Evolutionary conservation across 768 basidiomycete genomes (phyloP).

Genomic region (Peribolospora kevripleyi): DNA sequence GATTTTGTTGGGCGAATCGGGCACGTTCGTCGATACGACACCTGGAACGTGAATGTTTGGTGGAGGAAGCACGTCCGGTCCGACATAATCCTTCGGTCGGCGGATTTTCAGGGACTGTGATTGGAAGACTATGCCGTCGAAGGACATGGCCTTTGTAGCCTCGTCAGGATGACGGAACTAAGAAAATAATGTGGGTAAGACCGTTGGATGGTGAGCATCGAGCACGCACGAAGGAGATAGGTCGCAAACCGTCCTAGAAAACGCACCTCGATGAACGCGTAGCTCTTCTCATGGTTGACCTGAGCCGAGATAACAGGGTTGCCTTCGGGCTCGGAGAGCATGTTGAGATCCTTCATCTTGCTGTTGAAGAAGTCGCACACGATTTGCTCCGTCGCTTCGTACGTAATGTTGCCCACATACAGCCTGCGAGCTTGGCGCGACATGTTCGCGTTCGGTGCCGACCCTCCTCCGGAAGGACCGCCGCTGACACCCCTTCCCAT

Average conservation of each 20-base stretch:
- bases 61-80: constrained; percentile 34
- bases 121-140: constrained; percentile 89
- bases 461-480: constrained; percentile 25
- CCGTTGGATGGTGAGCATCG: neutral
- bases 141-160: constrained; percentile 85
- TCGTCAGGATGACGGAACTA: constrained; percentile 96
- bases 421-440: constrained; percentile 81
- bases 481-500: neutral
- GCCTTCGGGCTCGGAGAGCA: constrained; percentile 34
- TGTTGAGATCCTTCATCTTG: constrained; percentile 80
- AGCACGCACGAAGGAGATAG: neutral
- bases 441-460: constrained; percentile 48
- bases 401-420: constrained; percentile 90
- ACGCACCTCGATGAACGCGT: constrained; percentile 86
- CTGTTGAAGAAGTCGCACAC: constrained; percentile 81
- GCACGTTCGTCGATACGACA: constrained; percentile 85
- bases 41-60: constrained; percentile 62
- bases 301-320: constrained; percentile 83
- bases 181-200: neutral
- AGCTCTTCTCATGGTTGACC: constrained; percentile 96
- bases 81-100: constrained; percentile 89
- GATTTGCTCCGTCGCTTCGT: constrained; percentile 79
- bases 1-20: constrained; percentile 91
- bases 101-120: constrained; percentile 92
- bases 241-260: neutral